Evolutionary conservation across 83 land plant species (phyloP), one percentile per base, ranked within the genome.

Genomic region (Picea engelmannii): DNA sequence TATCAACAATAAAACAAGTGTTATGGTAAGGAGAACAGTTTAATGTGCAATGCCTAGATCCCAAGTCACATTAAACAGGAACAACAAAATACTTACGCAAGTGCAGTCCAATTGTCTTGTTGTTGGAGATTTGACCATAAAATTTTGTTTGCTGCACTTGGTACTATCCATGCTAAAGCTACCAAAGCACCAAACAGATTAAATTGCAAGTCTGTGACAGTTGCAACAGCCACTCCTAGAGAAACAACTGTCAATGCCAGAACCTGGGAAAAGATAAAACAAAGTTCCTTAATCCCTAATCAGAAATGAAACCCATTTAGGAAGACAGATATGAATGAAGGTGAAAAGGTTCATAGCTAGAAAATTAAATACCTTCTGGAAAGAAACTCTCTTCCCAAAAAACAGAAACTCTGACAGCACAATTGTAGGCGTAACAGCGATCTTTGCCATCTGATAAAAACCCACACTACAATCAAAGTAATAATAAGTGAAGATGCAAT

Each of bases 381-480:
- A 62, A 18, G 96, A 84, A 66, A 94, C 86, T 73, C 47, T 87
- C 80, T 92, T 92, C 13, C 87, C 66, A 78, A 88, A 90, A 16
- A 87, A 63, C 42, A 94, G 75, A 67, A 92, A 94, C 78, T 96
- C 98, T 68, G 96, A 88, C 10, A 94, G 76, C 31, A 92, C 96
- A 77, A 96, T 94, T 9, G 93, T 91, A 49, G 98, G 98, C 12
- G 98, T 96, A 0, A 96, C 98, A 35, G 98, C 92, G 81, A 96
- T 92, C 86, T 96, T 96, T 21, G 98, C 93, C 98, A 96, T 96
- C 86, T 96, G 98, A 86, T 96, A 96, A 84, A 96, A 96, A 0
- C 98, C 98, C 62, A 96, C 95, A 89, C 98, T 95, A 90, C 76
- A 83, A 80, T 80, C 12, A 62, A 65, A 58, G 4, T 21, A 40